Evolutionary conservation across 345 rosid species (phyloP), one percentile per base, ranked within the genome.

Genomic region (Brassica carinata): DNA sequence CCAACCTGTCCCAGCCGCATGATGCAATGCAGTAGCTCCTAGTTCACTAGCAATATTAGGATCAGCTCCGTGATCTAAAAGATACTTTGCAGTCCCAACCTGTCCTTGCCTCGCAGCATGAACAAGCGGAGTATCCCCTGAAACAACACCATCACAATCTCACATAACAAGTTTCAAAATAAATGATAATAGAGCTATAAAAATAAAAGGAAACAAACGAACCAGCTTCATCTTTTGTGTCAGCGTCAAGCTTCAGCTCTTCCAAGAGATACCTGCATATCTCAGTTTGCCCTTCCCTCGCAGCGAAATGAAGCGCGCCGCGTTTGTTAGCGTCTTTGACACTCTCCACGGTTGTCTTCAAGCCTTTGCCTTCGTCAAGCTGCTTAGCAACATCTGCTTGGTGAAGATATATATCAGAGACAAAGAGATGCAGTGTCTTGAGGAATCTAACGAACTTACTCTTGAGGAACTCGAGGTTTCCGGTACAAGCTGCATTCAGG

Each of bases 81-180:
- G 92, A 85, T 93, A 95, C 77, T 87, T 91, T 7, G 89, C 87
- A 8, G 97, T 90, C 48, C 62, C 87, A 31, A 88, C 85, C 83
- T 93, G 96, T 53, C 97, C 99, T 86, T 87, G 97, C 45, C 96
- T 88, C 14, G 97, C 96, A 85, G 96, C 99, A 85, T 93, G 98
- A 82, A 93, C 66, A 72, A 95, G 93, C 33, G 98, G 90, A 86
- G 99, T 93, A 62, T 95, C 99, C 15, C 97, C 99, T 95, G 85
- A 55, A 87, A 66, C 51, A 33, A 3, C 73, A 76, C 40, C 59
- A 81, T 43, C 72, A 83, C 45, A 77, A 76, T 58, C 64, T 65
- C 79, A 63, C 10, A 36, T 36, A 27, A 55, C 17, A 80, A 69
- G 36, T 55, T 70, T 48, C 71, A 38, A 43, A 68, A 1, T 43